Base-by-base conservation (phyloP, 2,329 filamentous ascomycete species). In the Hypoxylon sp. region DNA sequence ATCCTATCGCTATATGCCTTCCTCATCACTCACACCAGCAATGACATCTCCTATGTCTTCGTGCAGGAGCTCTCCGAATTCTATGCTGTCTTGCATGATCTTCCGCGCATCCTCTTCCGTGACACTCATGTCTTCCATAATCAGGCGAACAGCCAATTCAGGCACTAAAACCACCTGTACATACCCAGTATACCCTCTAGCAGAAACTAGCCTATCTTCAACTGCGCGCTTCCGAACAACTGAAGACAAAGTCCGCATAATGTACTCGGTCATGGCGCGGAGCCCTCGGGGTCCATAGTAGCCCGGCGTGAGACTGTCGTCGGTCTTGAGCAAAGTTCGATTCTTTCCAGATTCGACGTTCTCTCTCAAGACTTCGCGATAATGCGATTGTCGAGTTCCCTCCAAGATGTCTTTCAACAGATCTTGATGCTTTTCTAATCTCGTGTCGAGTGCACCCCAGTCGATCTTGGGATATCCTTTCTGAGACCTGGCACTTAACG, bases 201-300 rank as follows among this genome's bases (percentile, higher is more conserved):
- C 87, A 13, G 90, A 87, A 65, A 94, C 87, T 17, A 93, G 82
- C 15, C 83, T 81, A 75, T 95, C 92, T 57, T 85, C 83, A 15
- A 89, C 82, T 1, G 91, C 88, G 60, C 87, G 84, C 70, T 86
- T 83, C 64, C 91, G 88, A 31, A 95, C 79, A 67, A 87, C 79
- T 7, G 83, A 77, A 13, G 86, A 87, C 76, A 93, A 90, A 51
- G 84, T 83, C 2, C 80, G 75, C 65, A 92, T 88, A 39, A 94
- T 86, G 60, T 86, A 87, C 73, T 93, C 90, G 48, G 89, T 92
- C 86, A 97, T 93, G 56, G 87, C 80, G 53, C 88, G 87, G 56
- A 92, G 84, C 1, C 94, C 94, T 19, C 90, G 87, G 2, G 90
- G 87, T 1, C 94, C 94, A 79, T 97, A 97, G 79, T 97, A 97